phyloP scores from a whole-genome alignment of 192 early-diverging fungal species.

The Kappamyces sp. region DNA sequence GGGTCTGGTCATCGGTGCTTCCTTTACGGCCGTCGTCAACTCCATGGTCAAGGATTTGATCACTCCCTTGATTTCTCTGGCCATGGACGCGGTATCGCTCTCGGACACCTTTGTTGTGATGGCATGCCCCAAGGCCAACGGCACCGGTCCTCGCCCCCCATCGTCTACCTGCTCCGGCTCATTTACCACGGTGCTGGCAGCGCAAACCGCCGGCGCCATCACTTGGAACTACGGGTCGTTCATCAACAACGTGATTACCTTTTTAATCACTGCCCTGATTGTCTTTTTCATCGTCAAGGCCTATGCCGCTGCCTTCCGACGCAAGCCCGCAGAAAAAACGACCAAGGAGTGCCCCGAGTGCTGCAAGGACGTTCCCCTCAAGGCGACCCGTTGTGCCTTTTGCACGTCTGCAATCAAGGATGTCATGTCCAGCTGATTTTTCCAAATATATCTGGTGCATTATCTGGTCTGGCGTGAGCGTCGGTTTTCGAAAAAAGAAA shows the following conservation, averaged over 20 bases:
- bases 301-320: constrained; percentile 22
- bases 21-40: constrained; percentile 35
- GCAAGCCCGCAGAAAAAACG: constrained; percentile 1
- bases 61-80: constrained; percentile 46
- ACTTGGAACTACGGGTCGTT: constrained; percentile 53
- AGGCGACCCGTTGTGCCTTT: constrained; percentile 32
- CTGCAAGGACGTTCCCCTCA: constrained; percentile 35
- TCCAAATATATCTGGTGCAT: too few relatives aligned
- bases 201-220: constrained; percentile 30
- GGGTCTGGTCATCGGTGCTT: constrained; percentile 60
- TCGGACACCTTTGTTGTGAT: constrained; percentile 36
- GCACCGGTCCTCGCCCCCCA: too few relatives aligned
- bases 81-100: constrained; percentile 31
- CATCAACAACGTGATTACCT: constrained; percentile 56
- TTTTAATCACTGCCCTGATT: constrained; percentile 51
- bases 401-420: constrained; percentile 18
- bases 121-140: constrained; percentile 6
- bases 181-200: constrained; percentile 10
- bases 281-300: constrained; percentile 57
- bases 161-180: background rate
- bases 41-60: constrained; percentile 49
- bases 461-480: too few relatives aligned
- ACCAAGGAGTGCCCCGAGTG: constrained; percentile 33
- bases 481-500: too few relatives aligned
- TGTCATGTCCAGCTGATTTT: too few relatives aligned